Evolutionary conservation across 371 early-diverging fungal genomes (phyloP).

Genomic region (Nematocida homosporus): DNA sequence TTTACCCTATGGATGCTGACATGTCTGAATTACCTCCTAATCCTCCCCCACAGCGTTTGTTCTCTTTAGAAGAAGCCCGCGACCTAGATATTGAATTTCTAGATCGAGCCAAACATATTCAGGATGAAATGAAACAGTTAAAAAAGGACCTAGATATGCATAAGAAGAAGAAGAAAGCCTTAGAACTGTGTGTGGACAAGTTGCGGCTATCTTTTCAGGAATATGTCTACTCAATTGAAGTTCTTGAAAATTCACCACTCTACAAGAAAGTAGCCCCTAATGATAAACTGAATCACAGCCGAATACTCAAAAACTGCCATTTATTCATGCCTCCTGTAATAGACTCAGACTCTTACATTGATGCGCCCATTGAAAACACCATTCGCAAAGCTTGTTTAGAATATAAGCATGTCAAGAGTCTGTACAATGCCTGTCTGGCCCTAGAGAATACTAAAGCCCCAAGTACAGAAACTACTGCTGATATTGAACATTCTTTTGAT

Average conservation of each 20-base stretch:
- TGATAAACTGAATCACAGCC: slow-evolving; percentile 28
- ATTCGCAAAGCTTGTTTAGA: slow-evolving; percentile 37
- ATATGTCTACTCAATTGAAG: slow-evolving; percentile 45
- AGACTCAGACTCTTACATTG: background rate
- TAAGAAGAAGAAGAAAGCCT: slow-evolving; percentile 31
- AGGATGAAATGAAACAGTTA: slow-evolving; percentile 33
- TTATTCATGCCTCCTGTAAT: slow-evolving; percentile 28
- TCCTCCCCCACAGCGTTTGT: background rate
- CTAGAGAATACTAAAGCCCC: background rate
- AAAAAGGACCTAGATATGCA: slow-evolving; percentile 31
- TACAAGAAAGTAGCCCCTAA: slow-evolving; percentile 18
- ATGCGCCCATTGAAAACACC: background rate
- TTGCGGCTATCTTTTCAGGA: slow-evolving; percentile 16
- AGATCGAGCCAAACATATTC: slow-evolving; percentile 11
- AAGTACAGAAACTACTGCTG: background rate
- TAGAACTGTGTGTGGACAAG: slow-evolving; percentile 41
- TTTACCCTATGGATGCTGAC: background rate
- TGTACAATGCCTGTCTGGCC: background rate
- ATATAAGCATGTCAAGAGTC: slow-evolving; percentile 37
- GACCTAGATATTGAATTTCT: slow-evolving; percentile 7
- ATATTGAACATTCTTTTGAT: slow-evolving; percentile 42
- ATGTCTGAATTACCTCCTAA: background rate
- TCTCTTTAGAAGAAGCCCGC: slow-evolving; percentile 25
- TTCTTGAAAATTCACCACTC: slow-evolving; percentile 23
- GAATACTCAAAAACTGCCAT: slow-evolving; percentile 46